Conservation (phyloP, 73 alveolate species). For the Paraurostyla sp. region DNA sequence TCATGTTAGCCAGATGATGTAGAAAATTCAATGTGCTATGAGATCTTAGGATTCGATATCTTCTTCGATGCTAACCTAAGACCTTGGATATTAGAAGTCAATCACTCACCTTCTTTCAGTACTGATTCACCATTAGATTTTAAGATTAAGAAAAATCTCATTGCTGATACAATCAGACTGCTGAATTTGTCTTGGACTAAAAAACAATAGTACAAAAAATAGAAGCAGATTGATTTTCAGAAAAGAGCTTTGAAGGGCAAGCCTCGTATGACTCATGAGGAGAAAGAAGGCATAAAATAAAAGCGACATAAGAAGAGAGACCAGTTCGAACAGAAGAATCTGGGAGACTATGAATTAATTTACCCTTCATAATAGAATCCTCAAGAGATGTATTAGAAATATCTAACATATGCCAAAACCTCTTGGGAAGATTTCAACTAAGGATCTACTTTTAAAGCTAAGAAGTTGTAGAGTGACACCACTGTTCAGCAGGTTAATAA, state of each 20-base stretch:
- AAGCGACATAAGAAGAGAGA: slow-evolving; percentile 37
- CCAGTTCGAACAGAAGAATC: slow-evolving; percentile 28
- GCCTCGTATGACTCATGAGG: slow-evolving; percentile 50
- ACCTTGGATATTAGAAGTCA: slow-evolving; percentile 74
- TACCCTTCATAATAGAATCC: slow-evolving; percentile 18
- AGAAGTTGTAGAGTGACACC: not conserved
- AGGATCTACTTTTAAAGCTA: slow-evolving; percentile 15
- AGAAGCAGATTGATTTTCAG: slow-evolving; percentile 43
- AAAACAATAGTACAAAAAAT: slow-evolving; percentile 32
- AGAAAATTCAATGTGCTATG: slow-evolving; percentile 72
- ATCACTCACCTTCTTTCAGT: slow-evolving; percentile 66
- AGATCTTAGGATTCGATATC: slow-evolving; percentile 62
- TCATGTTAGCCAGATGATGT: slow-evolving; percentile 73
- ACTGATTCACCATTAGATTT: slow-evolving; percentile 71
- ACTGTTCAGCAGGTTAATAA: no score
- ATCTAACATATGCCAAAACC: slow-evolving; percentile 21
- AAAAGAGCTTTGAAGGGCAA: slow-evolving; percentile 53
- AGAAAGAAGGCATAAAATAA: slow-evolving; percentile 29
- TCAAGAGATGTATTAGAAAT: slow-evolving; percentile 27
- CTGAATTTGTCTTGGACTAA: slow-evolving; percentile 43
- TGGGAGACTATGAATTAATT: slow-evolving; percentile 55
- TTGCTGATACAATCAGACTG: slow-evolving; percentile 60
- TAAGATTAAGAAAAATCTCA: slow-evolving; percentile 55
- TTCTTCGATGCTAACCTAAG: slow-evolving; percentile 47
- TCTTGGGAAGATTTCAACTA: slow-evolving; percentile 65